Percentiles rank a stretch among this genome's conserved stretches.
Conservation (phyloP, 176 grass and related monocot species). For the Musa troglodytarum region DNA sequence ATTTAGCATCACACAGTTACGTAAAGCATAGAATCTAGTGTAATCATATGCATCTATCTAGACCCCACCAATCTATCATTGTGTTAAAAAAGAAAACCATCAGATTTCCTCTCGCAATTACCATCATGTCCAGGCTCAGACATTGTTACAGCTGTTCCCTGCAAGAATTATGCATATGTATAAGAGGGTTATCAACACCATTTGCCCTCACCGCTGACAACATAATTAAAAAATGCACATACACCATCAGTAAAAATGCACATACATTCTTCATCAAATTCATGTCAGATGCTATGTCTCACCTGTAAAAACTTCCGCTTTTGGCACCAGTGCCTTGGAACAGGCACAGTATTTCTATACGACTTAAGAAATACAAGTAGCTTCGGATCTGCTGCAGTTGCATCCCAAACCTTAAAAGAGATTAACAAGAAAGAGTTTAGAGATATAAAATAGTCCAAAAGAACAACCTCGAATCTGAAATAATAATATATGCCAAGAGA, state of each 20-base stretch:
- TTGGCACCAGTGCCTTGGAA: conserved; percentile 86
- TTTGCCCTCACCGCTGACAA: conserved; percentile 21
- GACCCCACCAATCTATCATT: conserved; percentile 15
- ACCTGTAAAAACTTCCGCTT: conserved; percentile 93
- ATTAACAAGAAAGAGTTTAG: background rate
- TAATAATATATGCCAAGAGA: background rate
- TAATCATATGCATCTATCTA: conserved; percentile 42
- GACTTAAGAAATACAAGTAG: conserved; percentile 75
- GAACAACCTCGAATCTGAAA: background rate
- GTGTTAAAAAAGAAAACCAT: conserved; percentile 34
- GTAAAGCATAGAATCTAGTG: conserved; percentile 13
- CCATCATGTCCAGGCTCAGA: conserved; percentile 48
- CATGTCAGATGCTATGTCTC: conserved; percentile 19
- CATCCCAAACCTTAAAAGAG: conserved; percentile 71
- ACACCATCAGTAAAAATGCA: conserved; percentile 14
- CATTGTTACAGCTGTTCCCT: conserved; percentile 49
- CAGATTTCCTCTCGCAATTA: conserved; percentile 17
- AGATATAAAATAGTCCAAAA: background rate
- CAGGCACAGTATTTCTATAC: conserved; percentile 78
- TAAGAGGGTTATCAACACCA: conserved; percentile 61
- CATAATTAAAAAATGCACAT: conserved; percentile 11
- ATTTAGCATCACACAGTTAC: background rate
- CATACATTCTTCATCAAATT: conserved; percentile 1
- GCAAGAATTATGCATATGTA: conserved; percentile 72
- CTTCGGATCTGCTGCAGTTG: conserved; percentile 71